Evolutionary conservation across 192 early-diverging fungal genomes (phyloP), one percentile per base, ranked within the genome.

Genomic region (Radiomyces spectabilis): DNA sequence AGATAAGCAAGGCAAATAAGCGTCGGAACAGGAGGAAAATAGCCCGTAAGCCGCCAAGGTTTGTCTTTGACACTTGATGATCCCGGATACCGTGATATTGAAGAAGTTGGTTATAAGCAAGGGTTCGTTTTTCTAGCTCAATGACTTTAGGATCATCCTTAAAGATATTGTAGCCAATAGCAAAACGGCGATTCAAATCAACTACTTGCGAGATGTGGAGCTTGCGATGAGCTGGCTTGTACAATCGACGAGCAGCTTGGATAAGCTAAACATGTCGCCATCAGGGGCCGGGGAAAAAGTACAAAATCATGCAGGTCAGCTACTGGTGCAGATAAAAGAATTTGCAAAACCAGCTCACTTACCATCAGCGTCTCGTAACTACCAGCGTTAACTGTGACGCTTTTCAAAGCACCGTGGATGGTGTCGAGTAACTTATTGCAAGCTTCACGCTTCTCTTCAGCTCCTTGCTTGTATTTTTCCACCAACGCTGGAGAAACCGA

Each of bases 311-410:
- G 8, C 13, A 5, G 12, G n/a, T n/a, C n/a, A n/a, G n/a, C n/a
- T n/a, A n/a, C n/a, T n/a, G n/a, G n/a, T n/a, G n/a, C n/a, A n/a
- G n/a, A n/a, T n/a, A n/a, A n/a, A n/a, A n/a, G n/a, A n/a, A n/a
- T n/a, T n/a, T n/a, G n/a, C n/a, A 25, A 24, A 6, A 16, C 8
- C 32, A 5, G 1, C 2, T 33, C 8, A 44, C 59, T 53, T 66
- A 86, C 86, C 91, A 93, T 91, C 24, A 93, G 75, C 7, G 89
- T 91, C 52, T 96, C 94, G 59, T 88, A 91, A 66, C 93, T 91
- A 6, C 88, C 85, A 24, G 96, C 92, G 54, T 89, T 94, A 10
- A 97, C 82, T 12, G 94, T 94, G 34, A 99, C 88, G 26, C 84
- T 77, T 59, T 87, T 89, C 45, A 99, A 67, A 9, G 78, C 80